These are phyloP conservation scores for Aristolochia californica DNA, from an alignment of 164 flowering plant genomes.

Conservation along the genomic window DNA sequence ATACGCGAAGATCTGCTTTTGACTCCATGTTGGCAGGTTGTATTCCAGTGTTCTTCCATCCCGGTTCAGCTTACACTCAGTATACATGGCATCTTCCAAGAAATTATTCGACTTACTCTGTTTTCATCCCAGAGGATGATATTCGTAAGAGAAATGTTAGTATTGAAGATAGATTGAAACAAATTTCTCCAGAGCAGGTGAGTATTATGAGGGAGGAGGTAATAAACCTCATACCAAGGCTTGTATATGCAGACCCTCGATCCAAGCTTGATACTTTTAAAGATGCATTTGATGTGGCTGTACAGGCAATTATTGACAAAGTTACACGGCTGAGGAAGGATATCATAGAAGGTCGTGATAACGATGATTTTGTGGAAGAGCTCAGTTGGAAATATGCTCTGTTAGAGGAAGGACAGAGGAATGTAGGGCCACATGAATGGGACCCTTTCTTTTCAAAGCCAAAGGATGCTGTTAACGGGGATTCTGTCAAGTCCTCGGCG, in stretches of 20 bases:
- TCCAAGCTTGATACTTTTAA: slow-evolving; percentile 70
- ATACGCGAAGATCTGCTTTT: slow-evolving; percentile 80
- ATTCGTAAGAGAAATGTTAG: slow-evolving; percentile 57
- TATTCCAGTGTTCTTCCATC: slow-evolving; percentile 91
- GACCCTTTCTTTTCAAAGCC: slow-evolving; percentile 91
- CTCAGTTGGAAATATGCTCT: slow-evolving; percentile 85
- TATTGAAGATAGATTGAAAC: slow-evolving; percentile 55
- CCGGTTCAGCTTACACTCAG: slow-evolving; percentile 83
- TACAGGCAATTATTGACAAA: slow-evolving; percentile 64
- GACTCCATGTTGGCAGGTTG: slow-evolving; percentile 93
- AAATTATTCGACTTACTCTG: slow-evolving; percentile 65
- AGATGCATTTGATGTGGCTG: slow-evolving; percentile 96
- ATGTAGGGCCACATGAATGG: slow-evolving; percentile 81
- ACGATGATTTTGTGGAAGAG: slow-evolving; percentile 66
- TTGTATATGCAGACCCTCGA: slow-evolving; percentile 87
- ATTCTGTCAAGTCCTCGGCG: slow-evolving; percentile 38
- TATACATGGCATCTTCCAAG: slow-evolving; percentile 96
- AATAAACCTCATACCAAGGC: slow-evolving; percentile 60
- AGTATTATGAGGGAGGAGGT: slow-evolving; percentile 81
- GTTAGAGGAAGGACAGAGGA: slow-evolving; percentile 68
- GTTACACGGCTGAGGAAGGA: slow-evolving; percentile 74
- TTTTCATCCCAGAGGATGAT: slow-evolving; percentile 83
- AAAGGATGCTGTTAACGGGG: slow-evolving; percentile 35
- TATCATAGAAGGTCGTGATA: slow-evolving; percentile 50
- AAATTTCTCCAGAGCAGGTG: slow-evolving; percentile 60